Evolutionary conservation across 1,139 yeast genomes (phyloP).

Genomic region (Hemisphaericaspora subhashii): DNA sequence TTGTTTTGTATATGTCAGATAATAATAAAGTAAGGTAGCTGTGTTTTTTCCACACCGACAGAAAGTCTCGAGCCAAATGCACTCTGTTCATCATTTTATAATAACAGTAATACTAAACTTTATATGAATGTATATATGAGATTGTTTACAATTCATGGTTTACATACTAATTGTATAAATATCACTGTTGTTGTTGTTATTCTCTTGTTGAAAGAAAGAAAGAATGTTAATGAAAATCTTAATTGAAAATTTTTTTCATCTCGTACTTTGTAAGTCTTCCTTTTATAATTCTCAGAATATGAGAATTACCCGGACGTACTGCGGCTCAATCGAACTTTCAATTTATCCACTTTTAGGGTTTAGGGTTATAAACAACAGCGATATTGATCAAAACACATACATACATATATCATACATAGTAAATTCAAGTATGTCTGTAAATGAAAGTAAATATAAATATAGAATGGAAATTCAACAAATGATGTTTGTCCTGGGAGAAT

Average conservation of each 20-base stretch:
- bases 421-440: no score
- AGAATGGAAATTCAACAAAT: constrained; percentile 89
- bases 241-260: neutral
- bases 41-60: constrained; percentile 92
- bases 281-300: no score
- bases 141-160: neutral
- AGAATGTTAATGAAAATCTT: no score
- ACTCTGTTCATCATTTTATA: constrained; percentile 88
- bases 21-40: constrained; percentile 70
- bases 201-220: no score
- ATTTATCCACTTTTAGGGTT: neutral
- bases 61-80: constrained; percentile 95
- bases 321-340: neutral
- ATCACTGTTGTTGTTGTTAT: no score
- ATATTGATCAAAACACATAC: neutral
- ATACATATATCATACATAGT: neutral
- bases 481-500: constrained; percentile 98
- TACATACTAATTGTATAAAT: neutral
- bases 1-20: constrained; percentile 21
- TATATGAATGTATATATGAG: neutral
- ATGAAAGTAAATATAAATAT: constrained; percentile 63
- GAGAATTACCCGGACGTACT: neutral
- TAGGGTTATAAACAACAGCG: neutral
- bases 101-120: no score
- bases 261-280: no score